Conservation (phyloP, 1,284 basidiomycete species). For the Moesziomyces aphidis region DNA sequence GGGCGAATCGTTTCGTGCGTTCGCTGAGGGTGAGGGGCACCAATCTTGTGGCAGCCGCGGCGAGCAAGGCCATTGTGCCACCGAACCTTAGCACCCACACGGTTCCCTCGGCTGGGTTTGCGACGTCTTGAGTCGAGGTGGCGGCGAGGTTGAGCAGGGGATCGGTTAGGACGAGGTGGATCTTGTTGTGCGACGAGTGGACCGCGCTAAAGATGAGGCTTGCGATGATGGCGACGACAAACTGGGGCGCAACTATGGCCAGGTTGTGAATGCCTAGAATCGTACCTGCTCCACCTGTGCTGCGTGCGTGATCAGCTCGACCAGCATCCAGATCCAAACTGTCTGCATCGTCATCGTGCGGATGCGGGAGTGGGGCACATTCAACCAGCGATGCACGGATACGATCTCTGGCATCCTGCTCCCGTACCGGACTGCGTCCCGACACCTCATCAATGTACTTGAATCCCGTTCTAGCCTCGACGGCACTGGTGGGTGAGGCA, state of each 20-base stretch:
- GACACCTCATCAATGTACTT: constrained; percentile 22
- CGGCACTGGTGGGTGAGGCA: constrained; percentile 1
- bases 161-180: constrained; percentile 26
- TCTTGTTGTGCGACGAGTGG: background rate
- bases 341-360: constrained; percentile 4
- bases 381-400: constrained; percentile 43
- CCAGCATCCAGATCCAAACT: background rate
- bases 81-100: constrained; percentile 94
- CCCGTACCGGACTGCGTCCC: background rate
- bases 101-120: constrained; percentile 70
- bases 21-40: constrained; percentile 58
- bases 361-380: constrained; percentile 33
- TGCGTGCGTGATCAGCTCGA: background rate
- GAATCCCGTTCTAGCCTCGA: constrained; percentile 3
- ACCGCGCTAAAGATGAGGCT: constrained; percentile 82
- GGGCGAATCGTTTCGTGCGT: constrained; percentile 9
- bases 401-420: constrained; percentile 21
- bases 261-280: constrained; percentile 95
- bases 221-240: constrained; percentile 81
- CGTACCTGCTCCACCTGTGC: constrained; percentile 78
- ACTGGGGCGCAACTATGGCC: constrained; percentile 69
- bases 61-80: constrained; percentile 72
- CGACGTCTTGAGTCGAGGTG: background rate
- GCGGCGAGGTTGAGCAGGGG: background rate
- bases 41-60: constrained; percentile 50